Percentiles rank a stretch among this genome's conserved stretches.
These are phyloP conservation scores for Coprinopsis sp. DNA, from an alignment of 768 basidiomycete genomes.

Conservation along the genomic window DNA sequence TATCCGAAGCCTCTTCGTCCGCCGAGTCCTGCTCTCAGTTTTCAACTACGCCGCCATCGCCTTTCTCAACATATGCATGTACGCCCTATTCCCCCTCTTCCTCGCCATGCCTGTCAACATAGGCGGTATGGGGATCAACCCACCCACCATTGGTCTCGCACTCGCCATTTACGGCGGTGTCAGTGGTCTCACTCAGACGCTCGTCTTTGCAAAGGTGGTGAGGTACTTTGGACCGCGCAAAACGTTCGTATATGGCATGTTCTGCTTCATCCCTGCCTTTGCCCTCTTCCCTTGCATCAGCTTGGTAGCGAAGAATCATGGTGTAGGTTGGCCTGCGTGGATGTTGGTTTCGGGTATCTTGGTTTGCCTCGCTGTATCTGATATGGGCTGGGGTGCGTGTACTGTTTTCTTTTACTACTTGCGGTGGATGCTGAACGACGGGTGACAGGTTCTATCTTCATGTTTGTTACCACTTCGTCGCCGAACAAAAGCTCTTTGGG, in stretches of 20 bases:
- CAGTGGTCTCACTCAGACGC: conserved; percentile 35
- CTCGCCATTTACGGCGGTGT: conserved; percentile 36
- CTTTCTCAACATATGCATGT: conserved; percentile 47
- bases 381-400: conserved; percentile 38
- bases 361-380: conserved; percentile 29
- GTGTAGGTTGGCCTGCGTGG: conserved; percentile 33
- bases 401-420: background rate
- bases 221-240: conserved; percentile 36
- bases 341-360: conserved; percentile 26
- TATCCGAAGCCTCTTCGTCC: conserved; percentile 34
- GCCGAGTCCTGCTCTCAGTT: conserved; percentile 55
- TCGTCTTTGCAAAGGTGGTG: conserved; percentile 38
- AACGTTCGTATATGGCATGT: conserved; percentile 35
- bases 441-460: conserved; percentile 42
- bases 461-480: conserved; percentile 49
- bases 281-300: conserved; percentile 45
- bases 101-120: conserved; percentile 57
- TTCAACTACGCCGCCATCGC: conserved; percentile 62
- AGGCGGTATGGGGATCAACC: conserved; percentile 62
- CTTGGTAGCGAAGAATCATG: conserved; percentile 28
- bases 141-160: conserved; percentile 58
- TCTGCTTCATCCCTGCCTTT: conserved; percentile 33
- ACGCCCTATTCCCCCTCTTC: conserved; percentile 60
- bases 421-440: background rate
- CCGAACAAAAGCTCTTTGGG: conserved; percentile 52